Evolutionary conservation across 129 eudicot species (phyloP), one percentile per base, ranked within the genome.

Genomic region (Centrapalus pauciflorus): DNA sequence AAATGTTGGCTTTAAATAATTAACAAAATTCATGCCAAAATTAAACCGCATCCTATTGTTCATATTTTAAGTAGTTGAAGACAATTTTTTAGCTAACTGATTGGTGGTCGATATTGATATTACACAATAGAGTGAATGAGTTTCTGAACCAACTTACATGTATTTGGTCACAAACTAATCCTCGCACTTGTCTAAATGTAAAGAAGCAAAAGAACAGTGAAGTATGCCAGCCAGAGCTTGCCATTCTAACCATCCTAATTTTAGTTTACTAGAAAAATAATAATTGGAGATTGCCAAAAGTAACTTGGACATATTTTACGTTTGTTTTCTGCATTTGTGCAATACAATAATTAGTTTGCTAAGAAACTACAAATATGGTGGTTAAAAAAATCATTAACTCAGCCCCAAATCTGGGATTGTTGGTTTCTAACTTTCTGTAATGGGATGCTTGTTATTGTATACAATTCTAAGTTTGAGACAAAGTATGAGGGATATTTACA

Each of bases 61-160:
- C 59, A 24, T 24, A 0, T 46, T 38, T 1, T 25, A 25, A 34
- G 21, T 14, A 2, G 23, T 34, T 68, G 58, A 21, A 46, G 37
- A 14, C 45, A 28, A 69, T 6, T 21, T 14, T 69, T 71, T 24
- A 45, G 60, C 11, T 49, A 5, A 49, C 29, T 21, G 0, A 29
- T 32, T 66, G 61, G 46, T 34, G 76, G 27, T 70, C 49, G n/a
- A 45, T 21, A 35, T 30, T 12, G 21, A 24, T 32, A 46, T 23
- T 59, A 7, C 49, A 33, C 49, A 33, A 13, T 23, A 29, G 17
- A 7, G 63, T 24, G 40, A 57, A 11, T 50, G 61, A 16, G 35
- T 49, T 32, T 66, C 20, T 5, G n/a, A 4, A 70, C 12, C 13
- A 7, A 29, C 11, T 21, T 30, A 28, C 50, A 23, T 68, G 14